Base-by-base conservation (phyloP, 805 yeast genomes). In the Teunomyces gatunensis region DNA sequence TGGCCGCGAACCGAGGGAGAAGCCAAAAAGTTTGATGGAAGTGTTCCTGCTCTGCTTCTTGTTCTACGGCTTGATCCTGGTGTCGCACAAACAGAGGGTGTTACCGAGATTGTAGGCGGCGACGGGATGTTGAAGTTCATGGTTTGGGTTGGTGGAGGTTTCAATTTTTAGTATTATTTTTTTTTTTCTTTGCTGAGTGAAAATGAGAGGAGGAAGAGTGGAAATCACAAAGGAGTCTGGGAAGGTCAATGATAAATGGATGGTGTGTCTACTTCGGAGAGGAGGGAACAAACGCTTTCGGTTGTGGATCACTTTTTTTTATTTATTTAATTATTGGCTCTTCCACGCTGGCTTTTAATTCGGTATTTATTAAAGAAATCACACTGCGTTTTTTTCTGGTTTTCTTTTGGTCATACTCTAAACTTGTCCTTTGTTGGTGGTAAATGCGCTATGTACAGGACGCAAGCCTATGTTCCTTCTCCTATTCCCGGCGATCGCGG, bases 11-110 rank as follows among this genome's bases (percentile, higher is more conserved):
- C 40, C 11, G 46, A 42, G 15, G 45, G 47, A 34, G 48, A 45
- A 32, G 56, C 54, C 42, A 61, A 48, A 48, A 83, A 74, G 42
- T 84, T 68, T 17, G 90, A 82, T 6, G 94, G 92, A 42, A 87
- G 68, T 11, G 95, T 87, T 2, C 94, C 94, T 2, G 94, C 87
- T 53, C 95, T 75, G 39, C 86, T 81, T 51, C 94, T 75, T 73
- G 55, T 73, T 54, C 48, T 68, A 17, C 40, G 43, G 6, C 32
- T 15, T 27, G 34, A 17, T 11, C 23, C 43, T 15, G 43, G 34
- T 3, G 43, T 57, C 50, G 27, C 48, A 54, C 32, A 63, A 63
- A 39, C 49, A 12, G 66, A 60, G 12, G 67, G 62, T 9, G 70
- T 63, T 39, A 65, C 54, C 17, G 66, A 58, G 20, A 64, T 63